Base-by-base conservation (phyloP, 305 asterid genomes). In the Nicotiana rustica region DNA sequence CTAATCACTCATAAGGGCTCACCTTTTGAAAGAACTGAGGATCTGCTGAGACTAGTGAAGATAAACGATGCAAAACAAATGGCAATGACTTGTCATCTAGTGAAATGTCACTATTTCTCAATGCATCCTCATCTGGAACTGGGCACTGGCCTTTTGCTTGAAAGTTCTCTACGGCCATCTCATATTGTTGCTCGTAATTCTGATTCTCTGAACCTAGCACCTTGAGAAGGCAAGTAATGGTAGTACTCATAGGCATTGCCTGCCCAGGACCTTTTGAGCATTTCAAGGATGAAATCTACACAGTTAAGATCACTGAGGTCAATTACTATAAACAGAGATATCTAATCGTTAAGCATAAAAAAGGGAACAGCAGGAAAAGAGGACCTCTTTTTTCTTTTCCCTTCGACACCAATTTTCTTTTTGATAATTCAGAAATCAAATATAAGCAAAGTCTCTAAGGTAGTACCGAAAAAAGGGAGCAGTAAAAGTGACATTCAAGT, bases 221-320 rank as follows among this genome's bases (percentile, higher is more conserved):
- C 83, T 85, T 81, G 80, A 88, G 85, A 69, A 88, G 88, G 85
- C 91, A 89, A 62, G 83, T 70, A 38, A 84, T 64, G 17, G 83
- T 71, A 83, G 70, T 73, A 36, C 83, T 83, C 49, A 82, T 61
- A 36, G 90, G 81, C 79, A 84, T 83, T 78, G 52, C 85, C 67
- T 65, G 77, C 79, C 81, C 89, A 41, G 75, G 79, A 66, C 66
- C 86, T 83, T 86, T 86, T 81, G 81, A 84, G 84, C 91, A 86
- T 73, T 83, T 80, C 84, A 86, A 85, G 75, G 88, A 90, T 75
- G 89, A 87, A 84, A 84, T 83, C 94, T 91, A 89, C 85, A 83
- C 79, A 78, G 85, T 77, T 84, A 44, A 76, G 36, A 73, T 21
- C 5, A 81, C 77, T 21, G 79, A 73, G 71, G 19, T 69, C 59